phyloP scores from a whole-genome alignment of 371 early-diverging fungal genomes.

The Entomophthora muscae region DNA sequence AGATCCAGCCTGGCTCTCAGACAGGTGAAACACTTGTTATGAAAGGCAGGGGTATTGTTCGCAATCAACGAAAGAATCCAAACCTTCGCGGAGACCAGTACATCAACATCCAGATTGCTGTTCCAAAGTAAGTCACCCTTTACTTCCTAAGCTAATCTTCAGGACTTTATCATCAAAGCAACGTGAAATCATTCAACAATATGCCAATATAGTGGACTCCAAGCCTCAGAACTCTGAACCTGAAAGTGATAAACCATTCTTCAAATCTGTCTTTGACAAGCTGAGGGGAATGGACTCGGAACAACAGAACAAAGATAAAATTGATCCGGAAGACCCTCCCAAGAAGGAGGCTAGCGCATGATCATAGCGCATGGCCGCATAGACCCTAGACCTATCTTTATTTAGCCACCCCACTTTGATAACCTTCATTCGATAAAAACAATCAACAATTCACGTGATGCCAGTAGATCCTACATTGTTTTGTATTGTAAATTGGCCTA shows the following conservation, averaged over 20 bases:
- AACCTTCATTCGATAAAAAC: no score
- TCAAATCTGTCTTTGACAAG: conserved; percentile 3
- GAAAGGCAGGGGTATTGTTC: conserved; percentile 49
- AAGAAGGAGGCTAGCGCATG: conserved; percentile 5
- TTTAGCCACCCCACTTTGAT: no score
- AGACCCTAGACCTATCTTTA: no score
- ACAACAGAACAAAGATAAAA: background rate
- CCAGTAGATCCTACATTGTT: no score
- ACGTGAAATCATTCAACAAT: background rate
- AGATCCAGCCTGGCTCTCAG: conserved; percentile 66
- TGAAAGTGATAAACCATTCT: background rate
- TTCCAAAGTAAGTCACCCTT: conserved; percentile 61
- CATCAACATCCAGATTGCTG: conserved; percentile 52
- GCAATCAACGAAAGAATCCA: conserved; percentile 10
- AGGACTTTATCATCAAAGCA: background rate
- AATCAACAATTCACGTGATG: no score
- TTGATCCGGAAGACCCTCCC: background rate
- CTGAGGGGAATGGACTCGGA: conserved; percentile 1
- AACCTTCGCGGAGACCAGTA: conserved; percentile 59
- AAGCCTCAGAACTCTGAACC: background rate
- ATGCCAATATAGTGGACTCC: background rate
- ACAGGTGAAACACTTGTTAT: conserved; percentile 64
- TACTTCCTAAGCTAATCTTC: no score
- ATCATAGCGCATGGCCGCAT: no score
- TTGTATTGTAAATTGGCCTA: no score